Conservation (phyloP, 306 rosid genomes). For the Vigna reflexopilosa region DNA sequence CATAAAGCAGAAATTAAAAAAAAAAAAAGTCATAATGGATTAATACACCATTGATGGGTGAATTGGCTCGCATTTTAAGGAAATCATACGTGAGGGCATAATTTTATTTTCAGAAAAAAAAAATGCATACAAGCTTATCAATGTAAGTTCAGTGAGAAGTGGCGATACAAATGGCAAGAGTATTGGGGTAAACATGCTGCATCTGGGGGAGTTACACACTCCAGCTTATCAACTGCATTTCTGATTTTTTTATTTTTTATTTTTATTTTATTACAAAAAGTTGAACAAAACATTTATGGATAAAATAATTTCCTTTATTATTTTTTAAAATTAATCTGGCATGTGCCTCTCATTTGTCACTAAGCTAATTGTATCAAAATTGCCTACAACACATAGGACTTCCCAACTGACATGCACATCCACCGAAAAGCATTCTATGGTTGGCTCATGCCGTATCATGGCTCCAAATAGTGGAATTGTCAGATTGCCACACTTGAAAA, state of each 20-base stretch:
- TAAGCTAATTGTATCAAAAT: neutral
- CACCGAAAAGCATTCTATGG: neutral
- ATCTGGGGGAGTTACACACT: neutral
- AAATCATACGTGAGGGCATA: neutral
- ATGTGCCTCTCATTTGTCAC: neutral
- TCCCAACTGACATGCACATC: neutral
- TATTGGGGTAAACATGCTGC: neutral
- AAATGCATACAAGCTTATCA: slow-evolving; percentile 3
- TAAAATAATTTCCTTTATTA: neutral
- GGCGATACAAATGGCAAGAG: neutral
- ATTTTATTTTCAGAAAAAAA: neutral
- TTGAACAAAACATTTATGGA: neutral
- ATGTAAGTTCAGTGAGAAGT: neutral
- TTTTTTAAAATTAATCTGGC: neutral
- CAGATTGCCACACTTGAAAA: neutral
- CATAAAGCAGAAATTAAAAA: slow-evolving; percentile 36
- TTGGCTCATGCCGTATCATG: neutral
- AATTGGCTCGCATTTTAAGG: neutral
- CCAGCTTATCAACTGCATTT: neutral
- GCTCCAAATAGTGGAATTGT: neutral
- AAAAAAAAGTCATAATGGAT: neutral
- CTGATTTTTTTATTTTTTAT: neutral
- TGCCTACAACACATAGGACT: neutral
- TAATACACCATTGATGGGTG: neutral
- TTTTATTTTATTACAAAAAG: neutral